Base-by-base conservation (phyloP, 176 grass and related monocot genomes). In the Oryza officinalis region DNA sequence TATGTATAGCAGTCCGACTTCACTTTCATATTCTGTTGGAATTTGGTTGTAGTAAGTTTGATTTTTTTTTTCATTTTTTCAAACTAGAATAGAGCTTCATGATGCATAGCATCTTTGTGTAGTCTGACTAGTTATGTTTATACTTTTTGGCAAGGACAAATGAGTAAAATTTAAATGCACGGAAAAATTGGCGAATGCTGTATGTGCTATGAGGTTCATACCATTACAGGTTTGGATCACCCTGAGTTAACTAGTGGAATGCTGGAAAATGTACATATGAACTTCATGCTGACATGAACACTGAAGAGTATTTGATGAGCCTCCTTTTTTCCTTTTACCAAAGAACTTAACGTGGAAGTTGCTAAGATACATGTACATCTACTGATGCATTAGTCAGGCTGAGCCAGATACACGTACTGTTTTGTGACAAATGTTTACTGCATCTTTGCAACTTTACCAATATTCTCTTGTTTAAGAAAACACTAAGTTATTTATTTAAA, bases 1-100 rank as follows among this genome's bases (percentile, higher is more conserved):
- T 98, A 49, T 72, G 63, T 78, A 22, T 17, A 81, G 50, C 46
- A 63, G n/a, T 10, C 45, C 18, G 80, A 30, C 47, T 14, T 54
- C 20, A 22, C 49, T 11, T 70, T 75, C 27, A 7, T 31, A 45
- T 23, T 74, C 76, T 70, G 59, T 60, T 85, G 20, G 59, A 49
- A 49, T 18, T 71, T 33, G 26, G 37, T 33, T 74, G 26, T 40
- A 20, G 4, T 26, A 85, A 26, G 17, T 5, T 61, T 3, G 8
- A 35, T 31, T 35, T 26, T 7, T 54, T 54, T 61, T 45, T 44
- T 40, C 40, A 35, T 6, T 6, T 41, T 41, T 41, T 41, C 40
- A 41, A 41, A 11, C 8, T 41, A 41, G 40, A 8, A 52, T 73
- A 22, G 65, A 38, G 43, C 30, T 74, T 23, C 43, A 27, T 31